A percentile compares a stretch with the other conserved stretches of the same genome.
Evolutionary conservation across 2,329 filamentous ascomycete genomes (phyloP).

Genomic region (Colletotrichum karsti): DNA sequence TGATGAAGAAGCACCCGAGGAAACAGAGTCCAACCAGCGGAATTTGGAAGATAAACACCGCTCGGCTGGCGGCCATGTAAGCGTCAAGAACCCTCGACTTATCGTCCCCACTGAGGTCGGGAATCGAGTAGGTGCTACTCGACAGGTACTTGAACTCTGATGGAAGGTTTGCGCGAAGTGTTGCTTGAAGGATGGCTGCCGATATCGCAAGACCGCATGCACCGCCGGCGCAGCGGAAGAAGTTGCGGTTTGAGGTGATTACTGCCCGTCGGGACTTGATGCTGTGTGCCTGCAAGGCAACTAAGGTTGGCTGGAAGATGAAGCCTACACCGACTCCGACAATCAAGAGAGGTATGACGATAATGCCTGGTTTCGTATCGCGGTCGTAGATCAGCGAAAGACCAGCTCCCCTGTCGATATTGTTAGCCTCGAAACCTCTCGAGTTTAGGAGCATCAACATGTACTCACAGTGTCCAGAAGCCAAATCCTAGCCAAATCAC

Average conservation of each 20-base stretch:
- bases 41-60: conserved; percentile 65
- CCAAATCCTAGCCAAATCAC: conserved; percentile 57
- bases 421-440: background rate
- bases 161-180: conserved; percentile 37
- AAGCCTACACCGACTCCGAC: conserved; percentile 62
- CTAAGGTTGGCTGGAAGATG: conserved; percentile 56
- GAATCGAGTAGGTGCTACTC: conserved; percentile 38
- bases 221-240: conserved; percentile 67
- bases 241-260: conserved; percentile 70
- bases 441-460: too few species aligned
- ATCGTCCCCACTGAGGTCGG: conserved; percentile 19
- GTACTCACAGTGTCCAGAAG: conserved; percentile 43
- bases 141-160: conserved; percentile 35
- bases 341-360: conserved; percentile 59
- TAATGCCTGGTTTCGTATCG: conserved; percentile 52
- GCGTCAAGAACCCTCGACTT: conserved; percentile 39
- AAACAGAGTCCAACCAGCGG: conserved; percentile 62
- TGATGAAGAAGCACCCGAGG: conserved; percentile 58
- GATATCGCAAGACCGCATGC: conserved; percentile 65
- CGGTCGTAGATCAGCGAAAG: conserved; percentile 59
- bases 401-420: conserved; percentile 52
- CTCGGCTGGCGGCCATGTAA: conserved; percentile 61
- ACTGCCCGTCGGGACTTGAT: conserved; percentile 66
- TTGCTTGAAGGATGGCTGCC: conserved; percentile 54
- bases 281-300: conserved; percentile 67